Base-by-base conservation (phyloP, 1,284 basidiomycete species). In the Moesziomyces sp. region DNA sequence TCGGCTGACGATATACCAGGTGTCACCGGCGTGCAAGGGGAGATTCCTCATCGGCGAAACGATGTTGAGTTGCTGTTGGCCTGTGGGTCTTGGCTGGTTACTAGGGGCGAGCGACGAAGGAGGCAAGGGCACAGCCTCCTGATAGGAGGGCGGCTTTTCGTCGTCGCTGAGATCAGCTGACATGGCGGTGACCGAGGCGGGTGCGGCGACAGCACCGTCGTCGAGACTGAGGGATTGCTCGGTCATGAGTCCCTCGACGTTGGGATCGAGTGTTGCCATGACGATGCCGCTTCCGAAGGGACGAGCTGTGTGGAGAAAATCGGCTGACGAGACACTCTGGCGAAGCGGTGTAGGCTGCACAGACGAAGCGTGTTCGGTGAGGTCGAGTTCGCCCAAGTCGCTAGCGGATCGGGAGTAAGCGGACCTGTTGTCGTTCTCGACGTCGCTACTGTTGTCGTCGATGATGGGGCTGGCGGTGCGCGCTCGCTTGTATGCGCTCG, bases 1-100 rank as follows among this genome's bases (percentile, higher is more conserved):
- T 49, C 87, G 84, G 30, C 90, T 87, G 34, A 94, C 86, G 52
- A 95, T 85, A 84, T 89, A 93, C 92, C 93, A 95, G 3, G 87
- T 89, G 56, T 93, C 88, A 43, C 91, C 91, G 18, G 73, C 62
- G 34, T 52, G 55, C 87, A 93, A 89, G 46, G 71, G 54, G 4
- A 52, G 57, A 14, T 74, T 74, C 58, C 65, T 74, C 65, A 74
- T 68, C 9, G 71, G 71, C 28, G 58, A 49, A 18, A 74, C 65
- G 24, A 35, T 44, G n/a, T 58, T 53, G 18, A 74, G 58, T 45
- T 74, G 71, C 45, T 69, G 46, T 24, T 69, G 59, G 21, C 66
- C 66, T n/a, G 56, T 63, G 10, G 66, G 66, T 47, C 66, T 58
- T 9, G 46, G 46, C 18, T 43, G 52, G 26, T 40, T 24, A 19